These are phyloP conservation scores for Aureobasidium sp. DNA, from an alignment of 2,329 filamentous ascomycete genomes.

Conservation along the genomic window DNA sequence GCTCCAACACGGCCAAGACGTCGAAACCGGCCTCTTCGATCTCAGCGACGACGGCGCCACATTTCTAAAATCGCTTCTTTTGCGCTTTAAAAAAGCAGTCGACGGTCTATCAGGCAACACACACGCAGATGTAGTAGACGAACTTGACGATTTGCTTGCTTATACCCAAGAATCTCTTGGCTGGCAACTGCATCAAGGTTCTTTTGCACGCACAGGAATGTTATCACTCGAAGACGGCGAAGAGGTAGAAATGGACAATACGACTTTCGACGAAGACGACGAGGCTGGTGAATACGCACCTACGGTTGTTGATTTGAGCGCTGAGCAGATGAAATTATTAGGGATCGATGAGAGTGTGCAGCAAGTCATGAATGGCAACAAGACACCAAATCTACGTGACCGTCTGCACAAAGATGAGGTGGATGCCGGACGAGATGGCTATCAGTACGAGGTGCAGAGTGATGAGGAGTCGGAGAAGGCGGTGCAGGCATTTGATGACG, in stretches of 20 bases:
- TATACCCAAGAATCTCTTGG: slow-evolving; percentile 47
- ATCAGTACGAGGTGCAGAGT: background rate
- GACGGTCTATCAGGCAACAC: slow-evolving; percentile 38
- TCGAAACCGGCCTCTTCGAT: slow-evolving; percentile 55
- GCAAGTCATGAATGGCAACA: background rate
- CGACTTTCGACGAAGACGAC: slow-evolving; percentile 48
- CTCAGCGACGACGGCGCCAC: slow-evolving; percentile 46
- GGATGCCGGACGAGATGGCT: slow-evolving; percentile 1
- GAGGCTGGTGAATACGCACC: slow-evolving; percentile 59
- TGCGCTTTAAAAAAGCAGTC: slow-evolving; percentile 44
- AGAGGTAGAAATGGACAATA: slow-evolving; percentile 48
- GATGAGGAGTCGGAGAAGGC: slow-evolving; percentile 7
- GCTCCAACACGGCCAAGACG: slow-evolving; percentile 48
- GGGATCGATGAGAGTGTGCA: slow-evolving; percentile 22
- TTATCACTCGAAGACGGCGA: slow-evolving; percentile 57
- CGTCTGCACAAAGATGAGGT: slow-evolving; percentile 17
- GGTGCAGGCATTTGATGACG: background rate
- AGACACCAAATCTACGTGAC: slow-evolving; percentile 15
- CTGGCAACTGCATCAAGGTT: slow-evolving; percentile 47
- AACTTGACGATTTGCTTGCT: slow-evolving; percentile 47
- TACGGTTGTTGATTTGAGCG: slow-evolving; percentile 47
- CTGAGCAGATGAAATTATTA: slow-evolving; percentile 34
- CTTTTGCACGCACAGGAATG: slow-evolving; percentile 48
- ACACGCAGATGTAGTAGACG: slow-evolving; percentile 41
- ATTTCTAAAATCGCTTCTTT: slow-evolving; percentile 46